Evolutionary conservation across 345 rosid species (phyloP).

Genomic region (Balakata baccata): DNA sequence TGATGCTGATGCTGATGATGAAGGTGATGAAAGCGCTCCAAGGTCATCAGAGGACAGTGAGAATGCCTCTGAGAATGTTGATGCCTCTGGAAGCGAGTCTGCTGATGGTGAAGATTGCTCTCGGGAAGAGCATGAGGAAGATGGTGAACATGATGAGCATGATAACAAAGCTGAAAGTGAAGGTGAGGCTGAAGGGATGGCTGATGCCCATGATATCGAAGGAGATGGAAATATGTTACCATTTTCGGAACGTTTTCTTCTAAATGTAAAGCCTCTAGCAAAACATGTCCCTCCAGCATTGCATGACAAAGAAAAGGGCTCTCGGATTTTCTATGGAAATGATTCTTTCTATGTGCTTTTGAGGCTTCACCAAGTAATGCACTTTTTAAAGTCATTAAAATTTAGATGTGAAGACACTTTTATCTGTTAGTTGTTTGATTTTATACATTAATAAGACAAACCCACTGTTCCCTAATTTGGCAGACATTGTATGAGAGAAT

Average conservation of each 20-base stretch:
- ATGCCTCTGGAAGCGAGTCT: constrained; percentile 83
- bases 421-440: background rate
- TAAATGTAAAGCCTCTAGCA: constrained; percentile 75
- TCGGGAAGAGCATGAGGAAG: constrained; percentile 78
- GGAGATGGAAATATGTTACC: constrained; percentile 62
- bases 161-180: constrained; percentile 85
- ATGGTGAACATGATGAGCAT: constrained; percentile 57
- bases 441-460: constrained; percentile 12
- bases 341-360: constrained; percentile 90
- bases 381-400: background rate
- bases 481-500: constrained; percentile 89
- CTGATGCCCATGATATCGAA: constrained; percentile 70
- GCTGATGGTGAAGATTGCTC: constrained; percentile 82
- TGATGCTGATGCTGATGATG: constrained; percentile 75
- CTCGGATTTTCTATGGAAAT: constrained; percentile 82
- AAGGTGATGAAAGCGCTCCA: constrained; percentile 79
- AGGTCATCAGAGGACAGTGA: constrained; percentile 86
- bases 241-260: constrained; percentile 61
- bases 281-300: constrained; percentile 61
- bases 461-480: constrained; percentile 7
- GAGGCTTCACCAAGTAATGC: constrained; percentile 92
- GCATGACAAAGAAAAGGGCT: constrained; percentile 45
- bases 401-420: background rate
- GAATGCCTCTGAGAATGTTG: constrained; percentile 84
- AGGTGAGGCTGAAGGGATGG: constrained; percentile 90